Evolutionary conservation across 148 eudicot species (phyloP), one percentile per base, ranked within the genome.

Genomic region (Salicornia ramosissima): DNA sequence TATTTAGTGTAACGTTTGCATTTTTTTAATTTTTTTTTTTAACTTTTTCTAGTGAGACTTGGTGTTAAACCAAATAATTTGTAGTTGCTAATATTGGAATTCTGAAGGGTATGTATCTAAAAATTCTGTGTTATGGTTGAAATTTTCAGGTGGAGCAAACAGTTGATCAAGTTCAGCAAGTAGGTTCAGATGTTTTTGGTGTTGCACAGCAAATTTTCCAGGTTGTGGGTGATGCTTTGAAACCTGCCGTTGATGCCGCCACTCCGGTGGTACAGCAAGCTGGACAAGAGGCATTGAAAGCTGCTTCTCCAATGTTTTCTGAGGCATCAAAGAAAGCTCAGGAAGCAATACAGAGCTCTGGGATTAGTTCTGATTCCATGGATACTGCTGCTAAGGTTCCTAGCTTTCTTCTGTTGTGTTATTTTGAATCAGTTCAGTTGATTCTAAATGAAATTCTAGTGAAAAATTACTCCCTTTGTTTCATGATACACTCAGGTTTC

Each of bases 301-400:
- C 82, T 8, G 93, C 92, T 73, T 86, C 89, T 69, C 99, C 99
- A 28, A 75, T 78, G 21, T 70, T 90, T 61, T 84, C 96, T 0
- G 97, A 90, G 68, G 97, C 88, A 14, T 79, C 93, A 0, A 88
- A 87, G 79, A 88, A 87, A 80, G 99, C 96, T 30, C 96, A 88
- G 77, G 92, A 88, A 65, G 93, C 90, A 12, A 86, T 94, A 62
- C 84, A 88, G 81, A 88, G 85, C 71, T 83, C 97, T 6, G 99
- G 99, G 18, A 74, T 94, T 21, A 85, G 89, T 64, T 72, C 89
- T 28, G 79, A 89, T 31, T 82, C 96, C 18, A 81, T 92, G 58
- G 16, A 84, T 10, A 70, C 83, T 75, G 97, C 96, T 73, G 92
- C 92, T 72, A 90, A 88, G 96, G 98, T 90, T 74, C 57, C 47